Base-by-base conservation (phyloP, 2,329 filamentous ascomycete species). In the Stagonosporopsis vannaccii region DNA sequence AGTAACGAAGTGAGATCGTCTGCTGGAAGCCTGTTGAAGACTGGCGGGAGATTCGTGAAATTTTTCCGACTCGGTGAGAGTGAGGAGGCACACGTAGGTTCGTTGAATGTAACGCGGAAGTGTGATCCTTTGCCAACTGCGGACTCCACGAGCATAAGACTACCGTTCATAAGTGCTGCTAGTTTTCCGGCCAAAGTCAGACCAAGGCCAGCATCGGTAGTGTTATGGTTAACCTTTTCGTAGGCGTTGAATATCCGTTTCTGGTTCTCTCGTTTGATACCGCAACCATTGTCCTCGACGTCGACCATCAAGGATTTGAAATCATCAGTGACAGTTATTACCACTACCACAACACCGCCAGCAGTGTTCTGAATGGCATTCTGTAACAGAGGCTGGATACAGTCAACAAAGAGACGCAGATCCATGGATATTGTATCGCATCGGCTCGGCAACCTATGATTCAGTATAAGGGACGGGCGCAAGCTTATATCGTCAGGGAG, bases 301-400 rank as follows among this genome's bases (percentile, higher is more conserved):
- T 81, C 79, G n/a, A 80, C 70, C 3, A 66, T 60, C 0, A 79
- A 62, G 0, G 63, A 61, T 3, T 68, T 66, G 8, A 62, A 66
- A 15, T 78, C 74, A 2, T 71, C 48, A 0, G 48, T 56, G 2
- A 75, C 53, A 0, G 73, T 73, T 0, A 76, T 61, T 0, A 63
- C 73, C 1, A 81, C 66, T 3, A 71, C 67, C 2, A 80, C 71
- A 1, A 74, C 66, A 8, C 79, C 78, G 4, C 71, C 50, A 4
- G 63, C 55, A 1, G 78, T 77, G 30, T 77, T 77, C 22, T 80
- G 78, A 0, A 81, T 66, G 0, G 79, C 77, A 40, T 81, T 81
- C 4, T 74, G 50, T 3, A 81, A 56, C 0, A 81, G 57, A 0
- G 78, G 75, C 3, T 79, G 73, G 0, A 81, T 52, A 36, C 77